phyloP scores from a whole-genome alignment of 805 yeast species.

The Ascoidea asiatica region DNA sequence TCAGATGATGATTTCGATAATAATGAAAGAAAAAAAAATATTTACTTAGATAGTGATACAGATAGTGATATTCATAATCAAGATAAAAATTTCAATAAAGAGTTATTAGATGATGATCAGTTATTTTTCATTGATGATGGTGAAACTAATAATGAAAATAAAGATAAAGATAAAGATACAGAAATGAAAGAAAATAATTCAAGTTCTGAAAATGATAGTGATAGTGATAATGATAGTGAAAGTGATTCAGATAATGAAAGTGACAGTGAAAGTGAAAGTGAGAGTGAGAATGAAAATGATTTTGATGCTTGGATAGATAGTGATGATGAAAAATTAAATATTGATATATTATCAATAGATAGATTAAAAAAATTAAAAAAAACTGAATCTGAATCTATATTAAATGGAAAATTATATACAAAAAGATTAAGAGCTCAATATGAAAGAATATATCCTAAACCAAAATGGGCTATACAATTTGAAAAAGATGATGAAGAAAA shows the following conservation, averaged over 20 bases:
- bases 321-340: conserved; percentile 65
- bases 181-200: conserved; percentile 19
- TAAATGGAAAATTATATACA: conserved; percentile 50
- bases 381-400: conserved; percentile 33
- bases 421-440: conserved; percentile 60
- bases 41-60: conserved; percentile 17
- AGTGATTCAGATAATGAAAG: conserved; percentile 22
- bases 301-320: conserved; percentile 73
- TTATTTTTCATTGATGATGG: conserved; percentile 43
- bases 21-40: conserved; percentile 29
- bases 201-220: conserved; percentile 17
- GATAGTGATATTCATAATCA: conserved; percentile 18
- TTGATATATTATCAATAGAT: conserved; percentile 47
- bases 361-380: conserved; percentile 61
- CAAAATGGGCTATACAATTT: conserved; percentile 54
- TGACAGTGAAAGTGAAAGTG: conserved; percentile 16
- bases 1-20: conserved; percentile 23
- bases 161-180: conserved; percentile 9
- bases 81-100: conserved; percentile 20
- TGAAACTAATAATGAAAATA: conserved; percentile 11
- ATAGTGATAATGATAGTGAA: conserved; percentile 19
- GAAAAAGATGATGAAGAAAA: conserved; percentile 15
- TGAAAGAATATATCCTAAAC: conserved; percentile 64
- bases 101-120: conserved; percentile 29
- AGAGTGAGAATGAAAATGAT: conserved; percentile 19